Conservation (phyloP, 805 yeast species). For the Kurtzmaniella fragi region DNA sequence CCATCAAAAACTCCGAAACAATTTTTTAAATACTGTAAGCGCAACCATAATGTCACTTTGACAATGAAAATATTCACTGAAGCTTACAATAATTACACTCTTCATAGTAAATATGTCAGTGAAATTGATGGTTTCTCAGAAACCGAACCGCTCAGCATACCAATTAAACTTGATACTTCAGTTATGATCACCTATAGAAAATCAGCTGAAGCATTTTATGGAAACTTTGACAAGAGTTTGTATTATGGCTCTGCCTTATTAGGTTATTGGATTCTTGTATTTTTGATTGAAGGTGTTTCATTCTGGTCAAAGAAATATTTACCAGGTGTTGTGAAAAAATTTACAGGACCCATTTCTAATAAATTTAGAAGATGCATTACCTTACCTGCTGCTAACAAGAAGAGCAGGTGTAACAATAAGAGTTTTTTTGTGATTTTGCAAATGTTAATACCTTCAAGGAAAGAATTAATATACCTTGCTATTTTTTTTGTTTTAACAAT, state of each 20-base stretch:
- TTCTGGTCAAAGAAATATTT: constrained; percentile 38
- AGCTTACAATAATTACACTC: constrained; percentile 10
- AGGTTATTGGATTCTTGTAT: constrained; percentile 18
- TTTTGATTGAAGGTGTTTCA: constrained; percentile 33
- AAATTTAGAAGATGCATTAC: constrained; percentile 11
- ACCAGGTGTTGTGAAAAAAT: constrained; percentile 27
- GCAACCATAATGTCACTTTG: constrained; percentile 15
- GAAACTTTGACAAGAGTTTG: constrained; percentile 18
- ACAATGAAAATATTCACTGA: constrained; percentile 11
- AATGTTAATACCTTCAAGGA: constrained; percentile 29
- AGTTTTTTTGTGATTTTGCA: constrained; percentile 14
- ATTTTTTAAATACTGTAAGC: constrained; percentile 18
- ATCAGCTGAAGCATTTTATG: constrained; percentile 14
- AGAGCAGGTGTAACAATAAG: constrained; percentile 15
- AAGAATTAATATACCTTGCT: constrained; percentile 25
- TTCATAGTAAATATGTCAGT: constrained; percentile 9
- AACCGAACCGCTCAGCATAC: constrained; percentile 16
- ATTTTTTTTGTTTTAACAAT: background rate
- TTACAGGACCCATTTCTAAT: constrained; percentile 22
- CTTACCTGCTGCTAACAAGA: constrained; percentile 17
- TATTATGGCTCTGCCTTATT: constrained; percentile 21
- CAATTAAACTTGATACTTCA: constrained; percentile 18
- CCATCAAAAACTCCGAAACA: too few species aligned
- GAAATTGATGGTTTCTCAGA: constrained; percentile 19
- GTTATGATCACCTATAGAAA: constrained; percentile 7